Base-by-base conservation (phyloP, 2,329 filamentous ascomycete species). In the Arthrobotrys musiformis region DNA sequence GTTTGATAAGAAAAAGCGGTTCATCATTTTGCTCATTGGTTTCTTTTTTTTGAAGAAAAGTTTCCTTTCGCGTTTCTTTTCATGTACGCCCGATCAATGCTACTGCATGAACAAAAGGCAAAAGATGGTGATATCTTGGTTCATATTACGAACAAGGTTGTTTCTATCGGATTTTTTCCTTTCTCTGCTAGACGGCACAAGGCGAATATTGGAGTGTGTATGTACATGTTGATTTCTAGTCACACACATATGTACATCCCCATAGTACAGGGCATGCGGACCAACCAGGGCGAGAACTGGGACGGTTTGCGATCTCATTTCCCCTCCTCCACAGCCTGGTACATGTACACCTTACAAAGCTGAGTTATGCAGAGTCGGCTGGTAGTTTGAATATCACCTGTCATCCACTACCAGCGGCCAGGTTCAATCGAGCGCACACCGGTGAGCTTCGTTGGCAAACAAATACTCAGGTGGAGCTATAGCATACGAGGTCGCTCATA, bases 311-410 rank as follows among this genome's bases (percentile, higher is more conserved):
- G 40, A 69, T 69, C 52, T 15, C n/a, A 24, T 24, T 19, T 40
- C 8, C 52, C 26, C 30, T 48, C 66, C 48, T 58, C 33, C 66
- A n/a, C 42, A 60, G 30, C 64, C 33, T 35, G 42, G 35, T 40
- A 33, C 44, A 54, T 52, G 35, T 40, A 33, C 44, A 54, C 42
- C 37, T 6, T 35, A 19, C 58, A 63, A 3, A 44, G 54, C 48
- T 58, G 28, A 58, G 50, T 50, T 58, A 58, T 26, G 48, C 48
- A 58, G 58, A 58, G 68, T 48, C 13, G 54, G 58, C 44, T 56
- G 68, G 68, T 72, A 63, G 44, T 19, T 64, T 30, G 42, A 42
- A 64, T 58, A 72, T 72, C 68, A 72, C 58, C 58, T 72, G 68
- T 72, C 44, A 54, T 30, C 33, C 46, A 42, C 19, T 54, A 44